Evolutionary conservation across 352 stramenopile genomes (phyloP).

Genomic region (Pythium biforme): DNA sequence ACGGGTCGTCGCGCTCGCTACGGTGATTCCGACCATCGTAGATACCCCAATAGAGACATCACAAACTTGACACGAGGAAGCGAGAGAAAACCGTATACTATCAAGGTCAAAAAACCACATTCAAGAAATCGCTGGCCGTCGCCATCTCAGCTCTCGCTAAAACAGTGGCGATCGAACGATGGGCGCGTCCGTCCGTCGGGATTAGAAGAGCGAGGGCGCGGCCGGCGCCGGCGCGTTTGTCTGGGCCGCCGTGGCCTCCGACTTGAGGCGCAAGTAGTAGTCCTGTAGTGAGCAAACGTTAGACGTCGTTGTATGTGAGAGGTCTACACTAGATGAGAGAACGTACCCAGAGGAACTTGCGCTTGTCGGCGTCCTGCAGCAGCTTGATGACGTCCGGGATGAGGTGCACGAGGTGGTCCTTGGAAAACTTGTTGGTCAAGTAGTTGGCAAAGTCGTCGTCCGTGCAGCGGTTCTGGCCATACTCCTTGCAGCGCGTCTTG

Average conservation of each 20-base stretch:
- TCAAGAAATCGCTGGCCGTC: neutral
- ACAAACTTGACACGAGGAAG: too few relatives aligned
- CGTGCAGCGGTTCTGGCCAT: constrained; percentile 76
- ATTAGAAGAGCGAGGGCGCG: constrained; percentile 74
- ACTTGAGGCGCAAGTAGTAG: constrained; percentile 75
- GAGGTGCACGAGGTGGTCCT: constrained; percentile 67
- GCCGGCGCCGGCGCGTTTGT: constrained; percentile 29
- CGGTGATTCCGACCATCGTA: neutral
- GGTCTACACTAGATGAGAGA: neutral
- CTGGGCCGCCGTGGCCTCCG: constrained; percentile 35
- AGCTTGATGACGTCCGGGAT: constrained; percentile 84
- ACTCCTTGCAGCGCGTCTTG: constrained; percentile 85
- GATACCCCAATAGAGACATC: neutral
- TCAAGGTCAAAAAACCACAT: constrained; percentile 8
- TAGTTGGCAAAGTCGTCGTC: constrained; percentile 73
- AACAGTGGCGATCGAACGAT: neutral
- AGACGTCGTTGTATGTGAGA: too few relatives aligned
- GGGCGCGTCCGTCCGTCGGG: neutral
- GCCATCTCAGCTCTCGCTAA: neutral
- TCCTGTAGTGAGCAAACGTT: constrained; percentile 37
- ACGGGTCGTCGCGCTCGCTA: neutral
- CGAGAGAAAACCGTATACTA: constrained; percentile 6
- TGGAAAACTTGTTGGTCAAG: constrained; percentile 66
- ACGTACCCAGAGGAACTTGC: constrained; percentile 82
- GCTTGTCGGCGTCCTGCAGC: constrained; percentile 79